Evolutionary conservation across 2,329 filamentous ascomycete species (phyloP).

Genomic region (Hymenoscyphus linearis): DNA sequence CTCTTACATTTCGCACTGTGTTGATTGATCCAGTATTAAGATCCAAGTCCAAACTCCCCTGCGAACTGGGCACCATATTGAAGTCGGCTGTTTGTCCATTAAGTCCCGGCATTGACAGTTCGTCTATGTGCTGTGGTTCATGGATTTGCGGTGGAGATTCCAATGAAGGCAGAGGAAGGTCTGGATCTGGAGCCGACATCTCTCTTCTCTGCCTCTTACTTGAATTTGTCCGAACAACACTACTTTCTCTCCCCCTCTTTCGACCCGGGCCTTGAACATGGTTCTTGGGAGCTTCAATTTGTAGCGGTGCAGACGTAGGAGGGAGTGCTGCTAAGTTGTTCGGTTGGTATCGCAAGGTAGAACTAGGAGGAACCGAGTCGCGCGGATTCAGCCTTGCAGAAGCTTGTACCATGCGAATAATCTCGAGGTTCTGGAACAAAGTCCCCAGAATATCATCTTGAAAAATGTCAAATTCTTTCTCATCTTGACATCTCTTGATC

Average conservation of each 20-base stretch:
- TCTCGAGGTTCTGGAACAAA: slow-evolving; percentile 25
- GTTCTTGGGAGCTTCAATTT: not conserved
- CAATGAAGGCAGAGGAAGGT: slow-evolving; percentile 28
- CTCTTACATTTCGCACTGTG: slow-evolving; percentile 22
- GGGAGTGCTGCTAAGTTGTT: not conserved
- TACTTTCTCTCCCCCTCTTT: slow-evolving; percentile 24
- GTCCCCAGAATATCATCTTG: slow-evolving; percentile 27
- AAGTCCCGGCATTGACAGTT: not conserved
- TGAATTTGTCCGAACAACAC: slow-evolving; percentile 12
- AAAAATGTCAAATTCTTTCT: slow-evolving; percentile 30
- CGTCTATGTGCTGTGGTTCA: not conserved
- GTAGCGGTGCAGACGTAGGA: not conserved
- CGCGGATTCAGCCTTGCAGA: slow-evolving; percentile 19
- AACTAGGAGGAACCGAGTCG: slow-evolving; percentile 32
- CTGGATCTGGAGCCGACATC: slow-evolving; percentile 21
- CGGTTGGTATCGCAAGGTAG: slow-evolving; percentile 28
- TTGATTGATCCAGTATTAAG: slow-evolving; percentile 6
- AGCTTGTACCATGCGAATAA: slow-evolving; percentile 29
- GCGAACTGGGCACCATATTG: slow-evolving; percentile 26
- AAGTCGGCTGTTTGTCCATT: slow-evolving; percentile 5
- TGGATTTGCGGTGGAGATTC: slow-evolving; percentile 15
- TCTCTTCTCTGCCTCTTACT: slow-evolving; percentile 27
- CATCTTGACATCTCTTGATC: slow-evolving; percentile 32
- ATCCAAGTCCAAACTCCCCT: slow-evolving; percentile 19
- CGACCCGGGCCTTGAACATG: slow-evolving; percentile 3